Conservation (phyloP, 129 eudicot genomes). For the Helianthus tuberosus region DNA sequence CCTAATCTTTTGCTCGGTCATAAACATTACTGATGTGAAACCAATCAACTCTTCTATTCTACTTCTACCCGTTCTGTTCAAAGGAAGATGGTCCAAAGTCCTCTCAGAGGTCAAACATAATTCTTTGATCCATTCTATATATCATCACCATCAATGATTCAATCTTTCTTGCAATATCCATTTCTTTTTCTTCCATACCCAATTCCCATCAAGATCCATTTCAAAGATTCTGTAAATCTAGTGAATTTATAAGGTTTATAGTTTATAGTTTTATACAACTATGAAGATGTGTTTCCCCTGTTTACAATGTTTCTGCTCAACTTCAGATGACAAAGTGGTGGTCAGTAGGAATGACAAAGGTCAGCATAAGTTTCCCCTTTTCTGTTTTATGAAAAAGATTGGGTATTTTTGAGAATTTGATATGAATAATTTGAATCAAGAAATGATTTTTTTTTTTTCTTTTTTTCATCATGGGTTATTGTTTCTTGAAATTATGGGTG, state of each 20-base stretch:
- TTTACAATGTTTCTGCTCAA: conserved; percentile 39
- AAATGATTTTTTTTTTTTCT: background rate
- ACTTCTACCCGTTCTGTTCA: conserved; percentile 9
- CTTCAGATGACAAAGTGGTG: conserved; percentile 31
- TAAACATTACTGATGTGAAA: conserved; percentile 1
- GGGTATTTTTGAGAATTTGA: conserved; percentile 2
- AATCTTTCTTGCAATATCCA: conserved; percentile 9
- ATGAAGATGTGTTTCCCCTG: conserved; percentile 47
- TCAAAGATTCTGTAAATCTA: conserved; percentile 18
- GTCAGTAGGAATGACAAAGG: conserved; percentile 32
- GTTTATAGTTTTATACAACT: background rate
- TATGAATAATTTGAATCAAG: conserved; percentile 7
- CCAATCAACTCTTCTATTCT: conserved; percentile 11
- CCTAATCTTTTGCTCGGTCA: conserved; percentile 32
- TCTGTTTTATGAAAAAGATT: conserved; percentile 14
- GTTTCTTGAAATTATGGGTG: conserved; percentile 18
- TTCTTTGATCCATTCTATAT: conserved; percentile 17
- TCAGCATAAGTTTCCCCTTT: conserved; percentile 17
- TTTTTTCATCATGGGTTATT: conserved; percentile 9
- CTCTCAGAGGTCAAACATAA: conserved; percentile 36
- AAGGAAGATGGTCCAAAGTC: conserved; percentile 31
- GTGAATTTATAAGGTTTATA: background rate
- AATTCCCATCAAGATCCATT: conserved; percentile 21
- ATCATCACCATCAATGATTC: conserved; percentile 19
- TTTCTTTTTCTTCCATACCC: conserved; percentile 3